A percentile compares a stretch with the other conserved stretches of the same genome.
phyloP scores from a whole-genome alignment of 1,139 yeast genomes.

The Magnusiomyces tetraspermus region DNA sequence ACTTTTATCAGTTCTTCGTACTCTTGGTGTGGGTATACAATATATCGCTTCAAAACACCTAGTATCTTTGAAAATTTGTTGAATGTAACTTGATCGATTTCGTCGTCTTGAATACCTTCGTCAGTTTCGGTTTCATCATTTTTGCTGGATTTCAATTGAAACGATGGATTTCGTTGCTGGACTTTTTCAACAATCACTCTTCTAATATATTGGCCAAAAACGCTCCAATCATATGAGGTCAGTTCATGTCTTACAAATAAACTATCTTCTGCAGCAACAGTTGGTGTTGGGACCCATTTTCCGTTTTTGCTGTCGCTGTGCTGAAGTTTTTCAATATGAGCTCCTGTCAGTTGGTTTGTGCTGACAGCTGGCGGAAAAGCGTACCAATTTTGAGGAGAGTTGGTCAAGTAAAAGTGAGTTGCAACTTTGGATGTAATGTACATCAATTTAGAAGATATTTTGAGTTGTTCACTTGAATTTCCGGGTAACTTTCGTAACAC shows the following conservation, averaged over 20 bases:
- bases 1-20: conserved; percentile 17
- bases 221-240: background rate
- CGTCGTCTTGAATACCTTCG: conserved; percentile 6
- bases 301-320: background rate
- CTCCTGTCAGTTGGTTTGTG: background rate
- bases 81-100: background rate
- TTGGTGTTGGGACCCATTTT: conserved; percentile 8
- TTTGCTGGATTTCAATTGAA: background rate
- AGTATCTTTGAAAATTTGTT: background rate
- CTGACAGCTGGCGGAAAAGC: conserved; percentile 4
- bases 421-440: conserved; percentile 10
- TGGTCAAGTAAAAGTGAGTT: conserved; percentile 11
- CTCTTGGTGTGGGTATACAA: conserved; percentile 20
- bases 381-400: conserved; percentile 12
- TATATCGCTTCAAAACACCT: conserved; percentile 18
- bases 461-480: background rate
- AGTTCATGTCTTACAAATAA: conserved; percentile 5
- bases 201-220: background rate
- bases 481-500: conserved; percentile 4
- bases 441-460: background rate
- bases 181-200: background rate
- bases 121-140: conserved; percentile 8
- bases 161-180: background rate
- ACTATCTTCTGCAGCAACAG: conserved; percentile 11
- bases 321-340: background rate